Base-by-base conservation (phyloP, 2,329 filamentous ascomycete genomes). In the Ophiostoma sp. region DNA sequence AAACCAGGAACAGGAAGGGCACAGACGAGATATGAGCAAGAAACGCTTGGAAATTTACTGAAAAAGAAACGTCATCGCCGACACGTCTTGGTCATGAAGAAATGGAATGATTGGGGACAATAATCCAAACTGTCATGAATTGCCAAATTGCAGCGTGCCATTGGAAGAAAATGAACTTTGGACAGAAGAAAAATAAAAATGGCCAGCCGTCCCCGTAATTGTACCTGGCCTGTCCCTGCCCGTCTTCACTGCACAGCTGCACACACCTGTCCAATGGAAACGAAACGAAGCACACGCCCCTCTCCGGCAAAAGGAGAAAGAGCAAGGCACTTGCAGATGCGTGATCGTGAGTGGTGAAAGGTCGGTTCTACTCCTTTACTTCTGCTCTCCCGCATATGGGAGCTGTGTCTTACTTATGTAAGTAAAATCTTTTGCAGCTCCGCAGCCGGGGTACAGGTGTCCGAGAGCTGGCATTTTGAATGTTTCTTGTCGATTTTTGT, bases 361-460 rank as follows among this genome's bases (percentile, higher is more conserved):
- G 8, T 6, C 6, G n/a, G 5, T 17, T 25, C 1, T 55, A 31
- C 50, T 52, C 55, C 39, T 52, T 45, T 8, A 1, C 17, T n/a
- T n/a, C n/a, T n/a, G n/a, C n/a, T n/a, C n/a, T n/a, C 8, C 19
- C n/a, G 50, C 19, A 52, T 5, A 59, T 17, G 57, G 17, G 17
- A 39, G 22, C 55, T 57, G 31, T 36, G 33, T 63, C 57, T 59
- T 63, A 39, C 61, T 66, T 45, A 66, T 66, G 61, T 66, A 45
- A 66, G 61, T 66, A 36, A 66, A 66, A 66, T 66, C 22, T 8
- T 31, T 15, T 42, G 11, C 36, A 57, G 52, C n/a, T 45, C 36
- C n/a, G 61, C n/a, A 63, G 31, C 31, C 59, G 31, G 55, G 25
- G 12, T n/a, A 19, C 55, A 52, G 52, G 55, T 59, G 55, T 59